These are phyloP conservation scores for Boletellus deceptivus DNA, from an alignment of 1,284 basidiomycete species.

Conservation along the genomic window DNA sequence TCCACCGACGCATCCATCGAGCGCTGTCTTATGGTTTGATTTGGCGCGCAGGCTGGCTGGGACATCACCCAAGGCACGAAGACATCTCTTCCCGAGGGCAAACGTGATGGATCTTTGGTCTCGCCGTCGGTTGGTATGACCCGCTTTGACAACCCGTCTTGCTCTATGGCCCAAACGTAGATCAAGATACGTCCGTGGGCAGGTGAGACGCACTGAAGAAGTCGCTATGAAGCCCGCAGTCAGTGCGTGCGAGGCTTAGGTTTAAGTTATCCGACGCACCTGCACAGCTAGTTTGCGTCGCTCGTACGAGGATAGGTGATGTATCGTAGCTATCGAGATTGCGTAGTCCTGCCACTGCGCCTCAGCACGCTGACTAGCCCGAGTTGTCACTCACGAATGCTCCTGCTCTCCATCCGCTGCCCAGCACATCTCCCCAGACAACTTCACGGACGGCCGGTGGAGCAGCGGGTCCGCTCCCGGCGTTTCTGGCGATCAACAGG, in stretches of 20 bases:
- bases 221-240: constrained; percentile 43
- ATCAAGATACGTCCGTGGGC: constrained; percentile 78
- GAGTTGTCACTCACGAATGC: constrained; percentile 65
- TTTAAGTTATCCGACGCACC: constrained; percentile 39
- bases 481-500: constrained; percentile 67
- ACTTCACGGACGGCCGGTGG: constrained; percentile 57
- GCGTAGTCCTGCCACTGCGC: constrained; percentile 73
- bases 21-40: constrained; percentile 14
- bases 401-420: constrained; percentile 66
- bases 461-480: constrained; percentile 40
- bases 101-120: not conserved
- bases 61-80: constrained; percentile 71
- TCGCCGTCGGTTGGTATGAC: constrained; percentile 44
- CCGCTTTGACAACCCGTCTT: constrained; percentile 80
- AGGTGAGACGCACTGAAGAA: constrained; percentile 64
- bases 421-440: constrained; percentile 70
- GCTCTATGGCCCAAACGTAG: constrained; percentile 98
- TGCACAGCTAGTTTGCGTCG: constrained; percentile 73
- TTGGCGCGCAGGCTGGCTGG: constrained; percentile 20
- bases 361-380: not conserved
- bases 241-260: not conserved
- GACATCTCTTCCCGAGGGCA: constrained; percentile 52
- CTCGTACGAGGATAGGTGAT: constrained; percentile 81
- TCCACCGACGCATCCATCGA: not conserved
- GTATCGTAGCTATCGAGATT: constrained; percentile 94